Conservation (phyloP, 306 rosid genomes). For the Glycine soja region DNA sequence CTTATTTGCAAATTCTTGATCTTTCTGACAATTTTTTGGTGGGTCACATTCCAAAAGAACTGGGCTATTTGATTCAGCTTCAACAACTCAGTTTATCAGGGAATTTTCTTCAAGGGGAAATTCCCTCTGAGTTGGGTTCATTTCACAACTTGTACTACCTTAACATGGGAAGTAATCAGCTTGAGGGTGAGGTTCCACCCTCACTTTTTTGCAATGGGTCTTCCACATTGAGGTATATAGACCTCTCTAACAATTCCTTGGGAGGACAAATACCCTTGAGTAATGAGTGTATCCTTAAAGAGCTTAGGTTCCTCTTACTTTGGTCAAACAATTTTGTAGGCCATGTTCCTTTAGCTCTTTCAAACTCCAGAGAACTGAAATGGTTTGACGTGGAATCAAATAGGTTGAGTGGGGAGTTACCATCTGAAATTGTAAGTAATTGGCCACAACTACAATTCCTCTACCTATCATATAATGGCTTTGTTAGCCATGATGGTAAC, state of each 20-base stretch:
- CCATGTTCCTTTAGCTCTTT: slow-evolving; percentile 57
- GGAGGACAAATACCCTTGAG: slow-evolving; percentile 61
- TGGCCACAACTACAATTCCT: slow-evolving; percentile 68
- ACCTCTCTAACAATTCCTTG: slow-evolving; percentile 73
- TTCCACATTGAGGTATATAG: slow-evolving; percentile 62
- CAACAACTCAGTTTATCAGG: slow-evolving; percentile 61
- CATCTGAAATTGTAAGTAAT: slow-evolving; percentile 52
- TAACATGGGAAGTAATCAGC: slow-evolving; percentile 66
- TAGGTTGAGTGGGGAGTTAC: slow-evolving; percentile 63
- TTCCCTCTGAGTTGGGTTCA: slow-evolving; percentile 59
- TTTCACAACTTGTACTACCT: slow-evolving; percentile 63
- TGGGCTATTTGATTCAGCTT: slow-evolving; percentile 59
- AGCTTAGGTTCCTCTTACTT: slow-evolving; percentile 65
- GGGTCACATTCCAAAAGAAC: slow-evolving; percentile 66
- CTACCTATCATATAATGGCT: slow-evolving; percentile 67
- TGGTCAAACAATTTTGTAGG: slow-evolving; percentile 75
- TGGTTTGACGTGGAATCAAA: slow-evolving; percentile 81
- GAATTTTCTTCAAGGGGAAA: slow-evolving; percentile 60
- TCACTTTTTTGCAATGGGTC: slow-evolving; percentile 71
- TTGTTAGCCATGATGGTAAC: slow-evolving; percentile 70
- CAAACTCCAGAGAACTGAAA: slow-evolving; percentile 62
- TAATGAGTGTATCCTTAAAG: slow-evolving; percentile 57
- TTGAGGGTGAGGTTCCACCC: slow-evolving; percentile 60
- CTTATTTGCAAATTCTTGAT: slow-evolving; percentile 67
- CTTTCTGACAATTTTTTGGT: slow-evolving; percentile 65